Conservation (phyloP, 2,329 filamentous ascomycete genomes). For the Verticillium zaregamsianum region DNA sequence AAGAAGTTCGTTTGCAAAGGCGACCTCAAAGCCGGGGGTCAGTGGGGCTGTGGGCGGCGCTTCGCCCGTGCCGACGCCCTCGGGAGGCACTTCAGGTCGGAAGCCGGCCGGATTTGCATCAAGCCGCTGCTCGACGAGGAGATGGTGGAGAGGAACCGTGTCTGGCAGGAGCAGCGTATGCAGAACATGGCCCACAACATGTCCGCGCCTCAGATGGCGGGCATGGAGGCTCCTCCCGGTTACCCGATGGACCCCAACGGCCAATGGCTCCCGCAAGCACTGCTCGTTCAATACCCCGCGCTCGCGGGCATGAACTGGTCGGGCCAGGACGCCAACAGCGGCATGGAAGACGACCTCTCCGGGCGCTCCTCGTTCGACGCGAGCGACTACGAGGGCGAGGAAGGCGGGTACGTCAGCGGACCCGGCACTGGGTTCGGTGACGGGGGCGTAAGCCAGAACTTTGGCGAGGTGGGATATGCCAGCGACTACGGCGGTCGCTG, state of each 20-base stretch:
- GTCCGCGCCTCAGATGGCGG: constrained; percentile 46
- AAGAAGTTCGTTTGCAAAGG: constrained; percentile 99
- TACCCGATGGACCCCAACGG: constrained; percentile 53
- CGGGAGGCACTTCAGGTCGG: constrained; percentile 89
- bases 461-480: constrained; percentile 48
- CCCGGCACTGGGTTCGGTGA: constrained; percentile 57
- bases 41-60: constrained; percentile 89
- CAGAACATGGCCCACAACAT: constrained; percentile 60
- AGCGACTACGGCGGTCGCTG: constrained; percentile 41
- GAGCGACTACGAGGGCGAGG: constrained; percentile 70
- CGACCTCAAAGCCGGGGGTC: constrained; percentile 73
- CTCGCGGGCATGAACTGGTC: constrained; percentile 88
- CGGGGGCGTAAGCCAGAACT: constrained; percentile 51
- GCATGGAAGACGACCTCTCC: constrained; percentile 71
- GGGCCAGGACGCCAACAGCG: constrained; percentile 59
- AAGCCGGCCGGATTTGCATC: constrained; percentile 94
- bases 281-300: constrained; percentile 89
- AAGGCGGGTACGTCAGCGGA: constrained; percentile 62
- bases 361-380: constrained; percentile 79
- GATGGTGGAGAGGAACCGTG: constrained; percentile 72
- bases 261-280: constrained; percentile 76
- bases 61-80: constrained; percentile 95
- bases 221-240: constrained; percentile 56
- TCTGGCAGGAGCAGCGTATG: constrained; percentile 68
- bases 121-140: constrained; percentile 97